These are phyloP conservation scores for Anthracocystis panici-leucophaei DNA, from an alignment of 1,284 basidiomycete genomes.

Conservation along the genomic window DNA sequence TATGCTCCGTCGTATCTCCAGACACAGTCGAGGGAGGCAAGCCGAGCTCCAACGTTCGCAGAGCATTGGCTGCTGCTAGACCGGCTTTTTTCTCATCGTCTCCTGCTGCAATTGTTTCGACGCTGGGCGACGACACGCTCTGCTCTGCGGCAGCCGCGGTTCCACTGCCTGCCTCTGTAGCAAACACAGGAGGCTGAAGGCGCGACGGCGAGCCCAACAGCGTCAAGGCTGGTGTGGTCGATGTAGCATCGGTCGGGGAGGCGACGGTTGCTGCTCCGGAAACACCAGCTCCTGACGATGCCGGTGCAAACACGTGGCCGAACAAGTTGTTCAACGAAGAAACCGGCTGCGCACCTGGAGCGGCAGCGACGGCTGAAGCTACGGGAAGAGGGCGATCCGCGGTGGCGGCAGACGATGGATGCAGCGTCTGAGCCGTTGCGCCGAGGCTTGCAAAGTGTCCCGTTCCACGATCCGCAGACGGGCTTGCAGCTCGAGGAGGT, in stretches of 20 bases:
- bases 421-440: conserved; percentile 29
- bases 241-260: conserved; percentile 6
- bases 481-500: conserved; percentile 42
- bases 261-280: neutral
- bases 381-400: neutral
- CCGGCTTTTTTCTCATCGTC: conserved; percentile 7
- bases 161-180: conserved; percentile 5
- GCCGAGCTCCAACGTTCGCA: conserved; percentile 28
- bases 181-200: conserved; percentile 5
- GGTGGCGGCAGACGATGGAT: conserved; percentile 26
- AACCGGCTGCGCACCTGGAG: conserved; percentile 5
- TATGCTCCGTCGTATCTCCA: conserved; percentile 8
- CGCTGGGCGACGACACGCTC: neutral
- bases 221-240: neutral
- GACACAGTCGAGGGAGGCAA: conserved; percentile 15
- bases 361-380: conserved; percentile 3
- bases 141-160: neutral
- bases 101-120: neutral
- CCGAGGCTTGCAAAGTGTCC: conserved; percentile 25
- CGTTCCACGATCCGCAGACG: conserved; percentile 20
- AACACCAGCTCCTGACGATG: conserved; percentile 8
- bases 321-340: conserved; percentile 18
- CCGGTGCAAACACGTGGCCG: conserved; percentile 23
- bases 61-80: conserved; percentile 22
- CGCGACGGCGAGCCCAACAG: conserved; percentile 9